Conservation (phyloP, 495 filamentous ascomycete genomes). For the Penicillium herquei region DNA sequence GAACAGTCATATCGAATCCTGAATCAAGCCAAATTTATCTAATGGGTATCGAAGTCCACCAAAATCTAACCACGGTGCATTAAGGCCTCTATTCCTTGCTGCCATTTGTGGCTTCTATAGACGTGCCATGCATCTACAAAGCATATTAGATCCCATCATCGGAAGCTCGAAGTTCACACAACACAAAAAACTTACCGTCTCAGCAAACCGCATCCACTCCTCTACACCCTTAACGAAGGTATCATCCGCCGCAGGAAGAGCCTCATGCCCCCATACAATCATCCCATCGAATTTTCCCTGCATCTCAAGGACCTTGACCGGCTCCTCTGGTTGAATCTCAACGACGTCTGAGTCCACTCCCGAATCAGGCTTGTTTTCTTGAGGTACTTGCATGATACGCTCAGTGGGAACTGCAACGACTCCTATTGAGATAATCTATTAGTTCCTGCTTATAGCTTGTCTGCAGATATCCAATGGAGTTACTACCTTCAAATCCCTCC, state of each 20-base stretch:
- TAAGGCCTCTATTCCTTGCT: too few relatives aligned
- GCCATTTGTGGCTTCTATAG: too few relatives aligned
- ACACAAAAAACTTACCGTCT: slow-evolving; percentile 43
- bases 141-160: too few relatives aligned
- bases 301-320: slow-evolving; percentile 60
- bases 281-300: slow-evolving; percentile 71
- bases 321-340: slow-evolving; percentile 42
- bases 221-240: slow-evolving; percentile 66
- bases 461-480: too few relatives aligned
- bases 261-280: slow-evolving; percentile 82
- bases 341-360: slow-evolving; percentile 43
- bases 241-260: slow-evolving; percentile 65
- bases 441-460: too few relatives aligned
- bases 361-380: slow-evolving; percentile 2
- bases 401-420: slow-evolving; percentile 42
- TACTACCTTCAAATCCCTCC: slow-evolving; percentile 67
- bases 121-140: too few relatives aligned
- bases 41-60: too few relatives aligned
- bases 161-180: too few relatives aligned
- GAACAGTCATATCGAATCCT: too few relatives aligned
- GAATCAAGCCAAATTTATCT: too few relatives aligned
- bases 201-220: slow-evolving; percentile 83
- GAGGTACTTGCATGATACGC: slow-evolving; percentile 18
- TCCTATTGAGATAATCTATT: slow-evolving; percentile 12
- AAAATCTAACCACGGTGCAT: too few relatives aligned